phyloP scores from a whole-genome alignment of 805 yeast species.

The Saccharomycopsis sp. region DNA sequence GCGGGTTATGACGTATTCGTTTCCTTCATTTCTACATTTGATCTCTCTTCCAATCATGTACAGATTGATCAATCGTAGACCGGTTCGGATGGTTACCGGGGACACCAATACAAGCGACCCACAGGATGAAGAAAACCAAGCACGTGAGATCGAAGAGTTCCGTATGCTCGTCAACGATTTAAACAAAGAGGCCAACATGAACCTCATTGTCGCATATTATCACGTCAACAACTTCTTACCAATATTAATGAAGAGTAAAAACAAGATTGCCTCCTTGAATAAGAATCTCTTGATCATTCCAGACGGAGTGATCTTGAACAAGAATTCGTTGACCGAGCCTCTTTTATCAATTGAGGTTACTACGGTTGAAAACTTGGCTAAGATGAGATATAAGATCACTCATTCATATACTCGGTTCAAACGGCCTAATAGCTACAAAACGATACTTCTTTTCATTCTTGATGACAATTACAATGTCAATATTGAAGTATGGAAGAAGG shows the following conservation, averaged over 20 bases:
- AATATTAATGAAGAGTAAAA: slow-evolving; percentile 13
- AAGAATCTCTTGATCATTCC: slow-evolving; percentile 16
- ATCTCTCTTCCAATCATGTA: slow-evolving; percentile 12
- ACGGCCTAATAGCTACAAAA: slow-evolving; percentile 13
- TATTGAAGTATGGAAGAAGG: slow-evolving; percentile 19
- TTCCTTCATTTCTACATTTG: slow-evolving; percentile 18
- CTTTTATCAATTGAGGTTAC: slow-evolving; percentile 16
- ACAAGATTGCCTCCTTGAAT: slow-evolving; percentile 13
- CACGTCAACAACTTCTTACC: slow-evolving; percentile 15
- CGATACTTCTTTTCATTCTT: slow-evolving; percentile 12
- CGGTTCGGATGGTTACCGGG: neutral
- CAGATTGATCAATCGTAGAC: neutral
- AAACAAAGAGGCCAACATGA: neutral
- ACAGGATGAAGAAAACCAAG: neutral
- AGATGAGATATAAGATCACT: slow-evolving; percentile 13
- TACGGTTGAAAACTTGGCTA: slow-evolving; percentile 5
- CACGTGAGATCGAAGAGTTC: neutral
- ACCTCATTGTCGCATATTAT: slow-evolving; percentile 14
- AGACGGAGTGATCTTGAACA: slow-evolving; percentile 18
- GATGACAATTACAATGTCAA: slow-evolving; percentile 11
- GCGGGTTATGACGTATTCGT: slow-evolving; percentile 13
- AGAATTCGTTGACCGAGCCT: slow-evolving; percentile 13
- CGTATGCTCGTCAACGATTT: neutral
- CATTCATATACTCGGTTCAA: slow-evolving; percentile 18
- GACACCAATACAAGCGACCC: neutral